Base-by-base conservation (phyloP, 2,329 filamentous ascomycete genomes). In the Penicillium sp. region DNA sequence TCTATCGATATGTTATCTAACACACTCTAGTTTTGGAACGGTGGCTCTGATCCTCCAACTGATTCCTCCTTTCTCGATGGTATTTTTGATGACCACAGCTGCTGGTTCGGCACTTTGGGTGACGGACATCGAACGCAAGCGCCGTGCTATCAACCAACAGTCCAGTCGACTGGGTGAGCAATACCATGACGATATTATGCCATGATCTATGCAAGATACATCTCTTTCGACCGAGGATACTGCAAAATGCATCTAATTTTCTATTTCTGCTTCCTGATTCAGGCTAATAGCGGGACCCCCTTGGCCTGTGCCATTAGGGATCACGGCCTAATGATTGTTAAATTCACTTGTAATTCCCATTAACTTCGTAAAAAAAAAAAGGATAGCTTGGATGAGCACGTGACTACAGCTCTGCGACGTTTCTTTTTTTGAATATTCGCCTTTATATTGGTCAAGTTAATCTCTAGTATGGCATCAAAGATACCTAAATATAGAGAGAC, bases 61-160 rank as follows among this genome's bases (percentile, higher is more conserved):
- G n/a, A 81, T 97, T 9, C 94, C 94, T 1, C 82, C 93, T 12
- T 75, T 97, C 46, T 95, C 89, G n/a, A 95, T 99, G 81, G 86
- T 97, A 69, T 97, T 97, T 72, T 80, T 97, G 37, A 77, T 99
- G 62, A 97, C 93, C 0, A 91, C 89, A 3, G 88, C 92, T 1
- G 85, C 86, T 19, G 94, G 93, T 2, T 88, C 90, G 41, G 93
- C 91, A 1, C 77, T 97, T 35, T 97, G 93, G 92, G 90, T 86
- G 2, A 87, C 87, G 2, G 85, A 88, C 61, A 76, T 97, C 48
- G 92, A 97, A 73, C 79, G 84, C 51, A 78, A 83, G 62, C 75
- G 71, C 30, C 66, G 67, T 65, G 56, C 63, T 59, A 41, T 60
- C 49, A 25, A 52, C 59, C 22, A 62, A n/a, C 40, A 51, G 28